Evolutionary conservation across 108 stramenopile genomes (phyloP), one percentile per base, ranked within the genome.

Genomic region (Cyclotella kingstonii): DNA sequence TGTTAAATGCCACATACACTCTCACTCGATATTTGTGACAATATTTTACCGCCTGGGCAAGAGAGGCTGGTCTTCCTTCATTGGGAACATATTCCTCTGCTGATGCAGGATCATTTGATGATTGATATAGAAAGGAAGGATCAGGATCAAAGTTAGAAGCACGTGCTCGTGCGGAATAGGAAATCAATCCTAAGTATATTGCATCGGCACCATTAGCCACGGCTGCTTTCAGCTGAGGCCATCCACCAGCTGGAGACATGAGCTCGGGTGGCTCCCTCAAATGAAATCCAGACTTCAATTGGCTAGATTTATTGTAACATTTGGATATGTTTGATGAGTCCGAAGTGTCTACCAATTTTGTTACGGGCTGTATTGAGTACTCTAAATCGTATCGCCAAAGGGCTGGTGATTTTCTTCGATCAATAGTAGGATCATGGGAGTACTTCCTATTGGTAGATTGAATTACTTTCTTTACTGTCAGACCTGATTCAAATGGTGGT

Each of bases 151-250:
- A 90, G 57, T 90, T 90, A 40, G 70, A 10, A 6, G 89, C 89
- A 5, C 85, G 54, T 1, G 85, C 89, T 2, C 89, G 60, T 2
- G 89, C 89, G 33, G 77, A 79, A 60, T 79, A 83, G 11, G 84
- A 73, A 9, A 81, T 83, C 33, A 86, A 33, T 26, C 89, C 89
- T 7, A 90, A 41, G 51, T 86, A 90, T 3, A 83, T 63, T 9
- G 85, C 73, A 66, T 90, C 85, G 64, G 89, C 89, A 28, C 89
- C 89, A 66, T 90, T 90, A 44, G 70, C 70, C 0, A 90, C 65
- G 21, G 89, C 89, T 14, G 89, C 89, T 3, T 68, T 52, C 8
- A 90, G 66, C 62, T 90, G 85, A 0, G 83, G 77, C 69, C 71
- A 86, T 22, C 89, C 89, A 38, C 89, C 89, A 4, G 76, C 83